Conservation (phyloP, 805 yeast species). For the Spathaspora arborariae region DNA sequence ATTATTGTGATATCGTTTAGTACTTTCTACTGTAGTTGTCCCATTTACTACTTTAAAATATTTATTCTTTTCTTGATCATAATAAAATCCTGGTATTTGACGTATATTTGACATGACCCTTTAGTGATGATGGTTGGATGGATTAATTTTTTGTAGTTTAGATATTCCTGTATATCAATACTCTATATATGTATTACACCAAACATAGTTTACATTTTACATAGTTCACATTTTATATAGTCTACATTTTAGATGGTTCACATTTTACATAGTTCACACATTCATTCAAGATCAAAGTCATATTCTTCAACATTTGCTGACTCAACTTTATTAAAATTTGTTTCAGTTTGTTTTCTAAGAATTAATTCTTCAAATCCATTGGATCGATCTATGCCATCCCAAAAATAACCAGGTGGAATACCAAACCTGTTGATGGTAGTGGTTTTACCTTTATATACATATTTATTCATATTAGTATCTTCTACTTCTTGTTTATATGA, state of each 20-base stretch:
- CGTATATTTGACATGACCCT: conserved; percentile 7
- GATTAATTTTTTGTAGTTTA: no score
- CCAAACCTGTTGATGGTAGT: conserved; percentile 70
- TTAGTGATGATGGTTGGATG: neutral
- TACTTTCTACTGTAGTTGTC: conserved; percentile 10
- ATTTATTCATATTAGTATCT: conserved; percentile 13
- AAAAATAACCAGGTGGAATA: conserved; percentile 72
- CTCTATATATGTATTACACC: no score
- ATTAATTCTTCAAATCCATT: conserved; percentile 78
- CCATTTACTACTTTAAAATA: conserved; percentile 36
- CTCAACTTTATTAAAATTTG: conserved; percentile 27
- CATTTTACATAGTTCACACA: neutral
- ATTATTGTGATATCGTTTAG: conserved; percentile 23
- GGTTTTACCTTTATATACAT: conserved; percentile 43
- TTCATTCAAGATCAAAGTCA: conserved; percentile 7
- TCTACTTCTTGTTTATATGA: conserved; percentile 12
- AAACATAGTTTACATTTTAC: no score
- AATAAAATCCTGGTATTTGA: conserved; percentile 31
- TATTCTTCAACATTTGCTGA: conserved; percentile 12
- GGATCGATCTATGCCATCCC: conserved; percentile 87
- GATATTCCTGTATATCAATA: no score
- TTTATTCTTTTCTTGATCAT: conserved; percentile 21
- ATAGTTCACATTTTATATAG: no score
- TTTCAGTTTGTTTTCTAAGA: conserved; percentile 37
- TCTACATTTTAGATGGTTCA: neutral